These are phyloP conservation scores for Piper betle DNA, from an alignment of 164 flowering plant genomes.

Conservation along the genomic window DNA sequence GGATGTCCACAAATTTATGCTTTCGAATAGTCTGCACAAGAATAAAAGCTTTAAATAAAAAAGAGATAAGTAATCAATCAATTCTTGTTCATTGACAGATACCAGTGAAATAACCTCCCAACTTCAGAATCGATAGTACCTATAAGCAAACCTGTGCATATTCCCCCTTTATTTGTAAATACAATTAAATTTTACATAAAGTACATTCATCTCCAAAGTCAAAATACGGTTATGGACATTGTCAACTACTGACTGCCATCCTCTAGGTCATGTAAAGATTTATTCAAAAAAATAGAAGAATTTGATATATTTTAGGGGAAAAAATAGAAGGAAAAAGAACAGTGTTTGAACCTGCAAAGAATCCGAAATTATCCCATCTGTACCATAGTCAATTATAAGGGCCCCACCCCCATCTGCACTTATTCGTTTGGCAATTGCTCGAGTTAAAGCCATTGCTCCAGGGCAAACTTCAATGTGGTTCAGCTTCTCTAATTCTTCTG, in stretches of 20 bases:
- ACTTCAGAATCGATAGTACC: no score
- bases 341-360: conserved; percentile 63
- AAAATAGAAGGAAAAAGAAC: not conserved
- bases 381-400: conserved; percentile 92
- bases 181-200: no score
- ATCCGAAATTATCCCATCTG: conserved; percentile 60
- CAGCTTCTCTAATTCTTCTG: conserved; percentile 57
- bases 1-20: conserved; percentile 80
- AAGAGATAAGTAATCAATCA: not conserved
- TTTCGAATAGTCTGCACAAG: conserved; percentile 69
- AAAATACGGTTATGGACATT: no score
- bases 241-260: no score
- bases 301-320: not conserved
- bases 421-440: no score
- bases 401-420: conserved; percentile 7
- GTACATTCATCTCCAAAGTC: no score
- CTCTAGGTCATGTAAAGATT: no score
- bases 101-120: no score
- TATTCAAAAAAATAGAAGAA: not conserved
- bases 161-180: no score
- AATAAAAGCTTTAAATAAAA: not conserved
- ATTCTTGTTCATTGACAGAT: no score
- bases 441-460: conserved; percentile 38
- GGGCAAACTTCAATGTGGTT: conserved; percentile 81
- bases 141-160: no score